Percentiles rank a stretch among this genome's conserved stretches.
Conservation (phyloP, 208 protist species). For the Crithidia fasciculata region DNA sequence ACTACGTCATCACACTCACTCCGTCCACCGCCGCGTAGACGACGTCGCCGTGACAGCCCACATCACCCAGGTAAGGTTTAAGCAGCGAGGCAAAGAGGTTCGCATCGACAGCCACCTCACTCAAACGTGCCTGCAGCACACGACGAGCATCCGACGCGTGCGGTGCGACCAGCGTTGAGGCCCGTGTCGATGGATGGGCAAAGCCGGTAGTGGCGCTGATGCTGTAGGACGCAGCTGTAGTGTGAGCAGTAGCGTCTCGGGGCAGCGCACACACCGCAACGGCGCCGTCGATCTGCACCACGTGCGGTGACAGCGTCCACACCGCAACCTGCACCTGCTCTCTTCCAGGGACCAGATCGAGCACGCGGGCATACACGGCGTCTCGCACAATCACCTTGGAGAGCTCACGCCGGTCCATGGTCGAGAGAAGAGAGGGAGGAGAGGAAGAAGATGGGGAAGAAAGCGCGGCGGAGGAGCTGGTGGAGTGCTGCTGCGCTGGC, state of each 20-base stretch:
- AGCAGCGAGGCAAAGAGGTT: slow-evolving; percentile 35
- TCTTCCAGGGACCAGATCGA: slow-evolving; percentile 43
- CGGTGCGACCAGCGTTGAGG: neutral
- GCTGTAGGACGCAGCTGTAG: neutral
- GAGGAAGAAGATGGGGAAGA: neutral
- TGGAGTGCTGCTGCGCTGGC: neutral
- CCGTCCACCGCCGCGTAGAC: slow-evolving; percentile 28
- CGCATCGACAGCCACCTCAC: slow-evolving; percentile 34
- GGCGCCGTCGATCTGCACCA: slow-evolving; percentile 50
- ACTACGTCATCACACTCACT: slow-evolving; percentile 2
- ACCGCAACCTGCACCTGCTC: slow-evolving; percentile 41
- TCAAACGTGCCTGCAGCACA: slow-evolving; percentile 23
- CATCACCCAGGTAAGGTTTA: slow-evolving; percentile 39
- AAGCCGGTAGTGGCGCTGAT: neutral
- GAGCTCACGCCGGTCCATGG: slow-evolving; percentile 56
- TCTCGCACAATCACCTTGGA: slow-evolving; percentile 59
- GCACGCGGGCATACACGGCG: slow-evolving; percentile 48
- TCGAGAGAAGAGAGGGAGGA: slow-evolving; percentile 30
- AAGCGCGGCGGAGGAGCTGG: neutral
- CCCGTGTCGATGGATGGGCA: neutral
- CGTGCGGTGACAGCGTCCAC: slow-evolving; percentile 32
- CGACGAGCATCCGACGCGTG: neutral
- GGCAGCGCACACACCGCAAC: slow-evolving; percentile 30
- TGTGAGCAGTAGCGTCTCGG: neutral
- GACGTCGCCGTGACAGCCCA: slow-evolving; percentile 24